Base-by-base conservation (phyloP, 768 basidiomycete species). In the Tylopilus sp. region DNA sequence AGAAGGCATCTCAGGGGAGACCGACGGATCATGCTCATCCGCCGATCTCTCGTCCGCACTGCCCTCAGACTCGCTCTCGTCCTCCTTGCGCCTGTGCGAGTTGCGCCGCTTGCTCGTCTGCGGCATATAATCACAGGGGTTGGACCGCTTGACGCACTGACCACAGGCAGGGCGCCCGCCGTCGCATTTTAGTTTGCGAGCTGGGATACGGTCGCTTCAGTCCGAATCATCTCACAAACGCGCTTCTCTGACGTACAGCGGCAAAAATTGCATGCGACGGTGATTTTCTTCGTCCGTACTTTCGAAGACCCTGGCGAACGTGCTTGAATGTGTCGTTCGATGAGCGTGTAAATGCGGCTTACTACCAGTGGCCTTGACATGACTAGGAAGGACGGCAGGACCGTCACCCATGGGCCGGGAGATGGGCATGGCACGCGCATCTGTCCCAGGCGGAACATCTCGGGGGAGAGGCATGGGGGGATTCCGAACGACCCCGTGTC, bases 181-280 rank as follows among this genome's bases (percentile, higher is more conserved):
- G 62, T 92, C 90, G 68, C 90, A 92, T 75, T 92, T 92, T 38
- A 92, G 78, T 73, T 92, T 92, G 55, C 90, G 84, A 45, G 89
- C 90, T 92, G 69, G 48, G 56, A 49, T 58, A 54, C 42, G 46
- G 59, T 57, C 55, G 49, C 34, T 63, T 63, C 48, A 63, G 59
- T 61, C 45, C 51, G 48, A 44, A 36, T 48, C 42, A 50, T 24
- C 52, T 55, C 48, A 25, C 37, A 34, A 21, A 62, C 56, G 56
- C 51, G 29, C 33, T 43, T 49, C 52, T 48, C 50, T 37, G 41
- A 79, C 88, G 73, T 69, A 91, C 90, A 91, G 56, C 90, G 86
- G 74, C 90, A 92, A 69, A 92, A 92, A 70, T 92, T 91, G 75
- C 90, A 92, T 34, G 90, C 90, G 41, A 92, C 89, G 21, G 86